A percentile compares a stretch with the other conserved stretches of the same genome.
Conservation (phyloP, 2,329 filamentous ascomycete species). For the Chaetoscypha palmicola region DNA sequence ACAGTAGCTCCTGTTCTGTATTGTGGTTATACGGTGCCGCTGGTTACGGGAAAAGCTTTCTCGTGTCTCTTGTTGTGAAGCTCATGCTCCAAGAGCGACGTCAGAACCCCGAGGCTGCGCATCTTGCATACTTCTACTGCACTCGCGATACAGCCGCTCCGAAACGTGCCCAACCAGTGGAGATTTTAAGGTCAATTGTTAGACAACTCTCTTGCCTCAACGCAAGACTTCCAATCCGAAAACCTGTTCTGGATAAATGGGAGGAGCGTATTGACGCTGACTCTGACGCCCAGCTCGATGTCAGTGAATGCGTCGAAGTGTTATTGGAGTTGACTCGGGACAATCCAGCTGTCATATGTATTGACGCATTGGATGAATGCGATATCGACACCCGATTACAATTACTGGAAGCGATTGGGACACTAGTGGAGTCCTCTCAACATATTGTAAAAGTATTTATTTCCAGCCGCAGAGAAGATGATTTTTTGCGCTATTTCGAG, state of each 20-base stretch:
- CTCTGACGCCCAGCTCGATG: background rate
- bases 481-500: conserved; percentile 2
- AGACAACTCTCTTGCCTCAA: conserved; percentile 18
- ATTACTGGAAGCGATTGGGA: conserved; percentile 4
- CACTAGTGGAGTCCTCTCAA: conserved; percentile 2
- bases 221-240: conserved; percentile 1
- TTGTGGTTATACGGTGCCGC: conserved; percentile 32
- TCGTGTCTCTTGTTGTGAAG: conserved; percentile 16
- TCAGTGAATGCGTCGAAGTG: conserved; percentile 4
- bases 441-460: conserved; percentile 11
- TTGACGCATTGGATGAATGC: conserved; percentile 12
- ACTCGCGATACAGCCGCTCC: conserved; percentile 21
- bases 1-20: conserved; percentile 29
- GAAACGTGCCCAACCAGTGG: conserved; percentile 18
- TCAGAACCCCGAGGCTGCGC: background rate
- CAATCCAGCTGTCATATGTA: conserved; percentile 6
- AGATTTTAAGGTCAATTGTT: conserved; percentile 20
- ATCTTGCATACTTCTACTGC: conserved; percentile 28
- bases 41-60: conserved; percentile 32
- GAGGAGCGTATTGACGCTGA: background rate
- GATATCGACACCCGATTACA: background rate
- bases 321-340: conserved; percentile 1
- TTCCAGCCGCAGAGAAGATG: conserved; percentile 8
- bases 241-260: background rate
- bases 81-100: background rate